Evolutionary conservation across 2,329 filamentous ascomycete species (phyloP).

Genomic region (Aspergillus chevalieri): DNA sequence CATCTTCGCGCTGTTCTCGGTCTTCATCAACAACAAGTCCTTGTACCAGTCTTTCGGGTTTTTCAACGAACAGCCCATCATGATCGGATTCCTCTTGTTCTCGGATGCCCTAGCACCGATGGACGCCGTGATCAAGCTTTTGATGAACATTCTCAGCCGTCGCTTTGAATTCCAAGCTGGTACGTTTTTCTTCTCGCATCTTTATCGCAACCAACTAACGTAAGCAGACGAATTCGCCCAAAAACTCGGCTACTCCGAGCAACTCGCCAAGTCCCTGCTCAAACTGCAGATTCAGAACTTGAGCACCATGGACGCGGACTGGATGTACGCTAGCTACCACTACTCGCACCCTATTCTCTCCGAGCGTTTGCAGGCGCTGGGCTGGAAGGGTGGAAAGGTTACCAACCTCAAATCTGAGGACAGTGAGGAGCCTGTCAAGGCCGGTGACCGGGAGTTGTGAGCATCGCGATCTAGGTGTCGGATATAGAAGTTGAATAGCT

Average conservation of each 20-base stretch:
- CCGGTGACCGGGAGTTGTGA: conserved; percentile 70
- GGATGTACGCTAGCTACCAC: conserved; percentile 97
- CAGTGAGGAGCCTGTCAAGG: conserved; percentile 58
- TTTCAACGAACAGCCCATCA: conserved; percentile 72
- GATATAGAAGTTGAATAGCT: not conserved
- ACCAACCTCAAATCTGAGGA: conserved; percentile 47
- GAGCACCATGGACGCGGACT: conserved; percentile 97
- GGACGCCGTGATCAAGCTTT: conserved; percentile 86
- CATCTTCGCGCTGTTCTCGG: conserved; percentile 91
- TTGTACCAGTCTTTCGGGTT: conserved; percentile 92
- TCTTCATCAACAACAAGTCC: conserved; percentile 92
- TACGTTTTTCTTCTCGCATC: conserved; percentile 27
- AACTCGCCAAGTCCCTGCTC: conserved; percentile 82
- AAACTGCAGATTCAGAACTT: conserved; percentile 98
- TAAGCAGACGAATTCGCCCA: conserved; percentile 72
- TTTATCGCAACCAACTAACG: conserved; percentile 13
- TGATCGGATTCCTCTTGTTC: conserved; percentile 96
- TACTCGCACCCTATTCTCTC: conserved; percentile 96
- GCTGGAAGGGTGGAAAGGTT: conserved; percentile 64
- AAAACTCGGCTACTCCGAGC: conserved; percentile 71
- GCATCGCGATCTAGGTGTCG: conserved; percentile 4
- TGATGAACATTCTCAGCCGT: conserved; percentile 93
- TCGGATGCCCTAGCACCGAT: conserved; percentile 92
- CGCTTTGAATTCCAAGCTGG: conserved; percentile 94
- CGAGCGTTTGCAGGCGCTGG: conserved; percentile 83